Evolutionary conservation across 2,329 filamentous ascomycete genomes (phyloP).

Genomic region (Annulohypoxylon truncatum): DNA sequence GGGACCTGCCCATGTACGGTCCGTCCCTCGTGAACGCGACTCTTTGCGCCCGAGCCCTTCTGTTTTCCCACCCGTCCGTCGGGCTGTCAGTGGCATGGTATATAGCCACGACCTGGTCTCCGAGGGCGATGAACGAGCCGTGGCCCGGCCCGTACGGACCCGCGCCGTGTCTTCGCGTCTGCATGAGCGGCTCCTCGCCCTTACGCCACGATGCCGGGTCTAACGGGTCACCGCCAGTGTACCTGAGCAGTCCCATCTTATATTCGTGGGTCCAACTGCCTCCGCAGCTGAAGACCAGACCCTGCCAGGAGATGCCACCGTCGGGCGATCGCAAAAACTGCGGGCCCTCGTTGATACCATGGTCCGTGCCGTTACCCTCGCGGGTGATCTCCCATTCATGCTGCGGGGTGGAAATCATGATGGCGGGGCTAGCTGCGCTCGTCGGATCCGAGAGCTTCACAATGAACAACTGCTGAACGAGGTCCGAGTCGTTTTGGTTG

Average conservation of each 20-base stretch:
- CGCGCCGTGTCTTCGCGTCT: constrained; percentile 28
- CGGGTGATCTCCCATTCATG: constrained; percentile 49
- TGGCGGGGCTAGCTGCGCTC: constrained; percentile 39
- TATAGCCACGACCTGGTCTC: constrained; percentile 45
- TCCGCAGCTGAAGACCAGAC: constrained; percentile 48
- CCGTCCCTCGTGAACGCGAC: constrained; percentile 48
- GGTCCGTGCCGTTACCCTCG: constrained; percentile 44
- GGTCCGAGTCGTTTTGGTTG: constrained; percentile 34
- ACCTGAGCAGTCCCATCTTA: constrained; percentile 49
- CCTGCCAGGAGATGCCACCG: constrained; percentile 43
- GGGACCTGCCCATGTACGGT: constrained; percentile 47
- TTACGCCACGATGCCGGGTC: constrained; percentile 47
- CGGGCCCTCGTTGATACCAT: constrained; percentile 52
- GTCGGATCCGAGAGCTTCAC: constrained; percentile 44
- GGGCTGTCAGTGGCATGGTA: constrained; percentile 49
- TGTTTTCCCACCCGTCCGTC: constrained; percentile 48
- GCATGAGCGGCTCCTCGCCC: constrained; percentile 44
- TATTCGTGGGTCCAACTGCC: constrained; percentile 51
- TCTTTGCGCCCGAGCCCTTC: constrained; percentile 46
- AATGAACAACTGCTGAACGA: constrained; percentile 49
- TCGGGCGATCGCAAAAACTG: constrained; percentile 49
- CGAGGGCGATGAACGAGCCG: constrained; percentile 46
- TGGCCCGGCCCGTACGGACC: constrained; percentile 49
- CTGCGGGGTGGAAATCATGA: constrained; percentile 43
- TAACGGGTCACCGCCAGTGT: constrained; percentile 47